Conservation (phyloP, 2,329 filamentous ascomycete genomes). For the Aureobasidium zeae region DNA sequence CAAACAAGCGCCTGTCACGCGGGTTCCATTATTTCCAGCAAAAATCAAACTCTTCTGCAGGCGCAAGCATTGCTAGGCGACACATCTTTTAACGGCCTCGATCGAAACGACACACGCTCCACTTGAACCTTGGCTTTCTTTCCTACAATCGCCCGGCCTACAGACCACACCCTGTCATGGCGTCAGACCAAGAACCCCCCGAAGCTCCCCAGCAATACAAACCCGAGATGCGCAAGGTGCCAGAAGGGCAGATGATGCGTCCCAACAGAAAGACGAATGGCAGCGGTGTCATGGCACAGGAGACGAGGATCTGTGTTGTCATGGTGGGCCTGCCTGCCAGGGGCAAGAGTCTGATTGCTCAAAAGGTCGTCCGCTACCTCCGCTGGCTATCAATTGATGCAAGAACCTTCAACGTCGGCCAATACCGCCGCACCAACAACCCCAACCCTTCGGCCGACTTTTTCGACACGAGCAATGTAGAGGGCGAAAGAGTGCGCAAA, state of each 20-base stretch:
- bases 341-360: slow-evolving; percentile 94
- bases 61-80: slow-evolving; percentile 1
- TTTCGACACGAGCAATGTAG: slow-evolving; percentile 82
- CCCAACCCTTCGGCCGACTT: slow-evolving; percentile 89
- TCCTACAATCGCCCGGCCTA: no score
- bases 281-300: slow-evolving; percentile 77
- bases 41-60: background rate
- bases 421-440: slow-evolving; percentile 81
- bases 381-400: slow-evolving; percentile 93
- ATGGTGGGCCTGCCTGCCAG: slow-evolving; percentile 96
- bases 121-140: no score
- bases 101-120: no score
- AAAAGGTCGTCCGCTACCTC: slow-evolving; percentile 73
- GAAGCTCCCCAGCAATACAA: slow-evolving; percentile 13
- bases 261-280: slow-evolving; percentile 42
- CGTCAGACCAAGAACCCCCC: slow-evolving; percentile 10
- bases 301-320: slow-evolving; percentile 93
- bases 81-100: no score
- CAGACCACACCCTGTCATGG: no score
- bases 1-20: slow-evolving; percentile 11
- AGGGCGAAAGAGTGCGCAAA: slow-evolving; percentile 80
- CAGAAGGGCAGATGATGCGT: slow-evolving; percentile 13
- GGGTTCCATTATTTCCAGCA: slow-evolving; percentile 3
- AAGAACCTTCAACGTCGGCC: slow-evolving; percentile 94
- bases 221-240: slow-evolving; percentile 16